Conservation (phyloP, 2,329 filamentous ascomycete genomes). For the Botryotinia convoluta region DNA sequence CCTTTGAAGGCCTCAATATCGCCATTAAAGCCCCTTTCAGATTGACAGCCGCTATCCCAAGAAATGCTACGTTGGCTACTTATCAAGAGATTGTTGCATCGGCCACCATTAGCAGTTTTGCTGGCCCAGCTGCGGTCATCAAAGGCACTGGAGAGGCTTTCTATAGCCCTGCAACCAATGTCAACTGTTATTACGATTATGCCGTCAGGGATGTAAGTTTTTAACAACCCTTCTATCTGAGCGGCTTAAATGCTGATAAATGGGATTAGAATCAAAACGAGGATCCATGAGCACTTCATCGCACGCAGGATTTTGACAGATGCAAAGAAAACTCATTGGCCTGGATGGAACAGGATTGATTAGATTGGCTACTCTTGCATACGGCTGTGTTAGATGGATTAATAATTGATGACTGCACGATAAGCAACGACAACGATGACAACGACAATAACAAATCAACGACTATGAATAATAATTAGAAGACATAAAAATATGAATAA, state of each 20-base stretch:
- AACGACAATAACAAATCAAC: background rate
- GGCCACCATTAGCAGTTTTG: conserved; percentile 10
- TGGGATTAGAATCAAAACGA: background rate
- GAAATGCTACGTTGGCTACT: background rate
- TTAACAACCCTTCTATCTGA: background rate
- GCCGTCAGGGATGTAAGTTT: conserved; percentile 13
- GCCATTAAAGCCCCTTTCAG: background rate
- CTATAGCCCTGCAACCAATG: conserved; percentile 1
- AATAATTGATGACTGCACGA: background rate
- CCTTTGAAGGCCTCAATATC: background rate
- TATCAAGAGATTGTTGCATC: conserved; percentile 9
- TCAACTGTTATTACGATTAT: conserved; percentile 14
- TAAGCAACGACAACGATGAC: background rate
- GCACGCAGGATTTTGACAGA: background rate
- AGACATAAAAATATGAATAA: background rate
- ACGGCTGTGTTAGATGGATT: background rate
- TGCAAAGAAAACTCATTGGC: background rate
- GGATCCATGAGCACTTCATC: background rate
- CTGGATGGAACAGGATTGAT: background rate
- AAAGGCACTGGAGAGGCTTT: conserved; percentile 9
- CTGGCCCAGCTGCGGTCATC: background rate
- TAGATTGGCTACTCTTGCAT: background rate
- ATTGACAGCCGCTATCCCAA: background rate
- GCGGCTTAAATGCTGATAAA: background rate
- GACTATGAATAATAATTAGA: background rate